These are phyloP conservation scores for Magnaporthiopsis rhizophila DNA, from an alignment of 2,329 filamentous ascomycete genomes.

Conservation along the genomic window DNA sequence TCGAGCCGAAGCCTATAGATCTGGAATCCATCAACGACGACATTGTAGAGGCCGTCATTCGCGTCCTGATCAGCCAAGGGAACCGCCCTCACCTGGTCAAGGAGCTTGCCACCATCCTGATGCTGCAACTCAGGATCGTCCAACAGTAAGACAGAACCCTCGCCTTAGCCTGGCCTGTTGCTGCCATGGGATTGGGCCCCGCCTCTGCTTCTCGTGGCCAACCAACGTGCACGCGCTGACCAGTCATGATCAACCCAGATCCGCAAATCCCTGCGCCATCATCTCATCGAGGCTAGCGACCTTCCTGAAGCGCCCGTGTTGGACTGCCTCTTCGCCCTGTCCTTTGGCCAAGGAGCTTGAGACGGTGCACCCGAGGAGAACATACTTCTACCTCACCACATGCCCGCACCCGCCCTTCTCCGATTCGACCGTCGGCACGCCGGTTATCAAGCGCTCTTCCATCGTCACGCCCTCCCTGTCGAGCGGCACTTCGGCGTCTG, in stretches of 20 bases:
- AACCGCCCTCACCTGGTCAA: constrained; percentile 94
- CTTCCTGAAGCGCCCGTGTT: constrained; percentile 79
- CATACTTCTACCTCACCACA: constrained; percentile 95
- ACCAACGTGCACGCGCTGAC: not conserved
- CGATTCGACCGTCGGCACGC: constrained; percentile 36
- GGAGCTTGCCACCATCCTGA: constrained; percentile 76
- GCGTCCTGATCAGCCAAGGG: constrained; percentile 79
- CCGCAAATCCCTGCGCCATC: constrained; percentile 89
- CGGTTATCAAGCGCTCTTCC: constrained; percentile 39
- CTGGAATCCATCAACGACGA: constrained; percentile 85
- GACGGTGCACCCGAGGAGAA: constrained; percentile 83
- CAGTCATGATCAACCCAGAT: constrained; percentile 47
- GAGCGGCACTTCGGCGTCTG: constrained; percentile 56
- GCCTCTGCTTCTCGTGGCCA: constrained; percentile 3
- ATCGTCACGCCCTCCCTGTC: constrained; percentile 83
- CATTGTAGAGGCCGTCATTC: constrained; percentile 84
- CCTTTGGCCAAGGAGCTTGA: constrained; percentile 90
- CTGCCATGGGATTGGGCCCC: too few species aligned
- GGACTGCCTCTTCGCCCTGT: constrained; percentile 72
- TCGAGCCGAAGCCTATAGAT: constrained; percentile 51
- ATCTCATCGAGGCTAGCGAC: constrained; percentile 86
- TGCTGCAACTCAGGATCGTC: constrained; percentile 69
- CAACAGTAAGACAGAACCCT: constrained; percentile 65
- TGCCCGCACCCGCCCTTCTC: constrained; percentile 75
- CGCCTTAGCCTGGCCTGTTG: constrained; percentile 4